phyloP scores from a whole-genome alignment of 257 asterid species.

The Gynochthodes officinalis region DNA sequence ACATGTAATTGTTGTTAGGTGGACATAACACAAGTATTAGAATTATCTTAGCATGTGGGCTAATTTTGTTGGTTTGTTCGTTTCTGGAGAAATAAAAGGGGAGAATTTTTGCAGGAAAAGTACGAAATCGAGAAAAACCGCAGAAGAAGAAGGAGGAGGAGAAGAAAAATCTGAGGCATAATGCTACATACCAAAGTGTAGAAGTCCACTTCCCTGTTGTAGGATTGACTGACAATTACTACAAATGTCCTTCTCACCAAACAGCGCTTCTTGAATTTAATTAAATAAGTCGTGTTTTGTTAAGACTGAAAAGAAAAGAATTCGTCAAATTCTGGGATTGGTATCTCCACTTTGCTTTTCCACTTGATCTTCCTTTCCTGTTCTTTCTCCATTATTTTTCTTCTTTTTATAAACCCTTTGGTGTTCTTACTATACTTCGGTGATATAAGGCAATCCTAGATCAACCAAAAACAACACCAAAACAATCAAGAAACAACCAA shows the following conservation, averaged over 20 bases:
- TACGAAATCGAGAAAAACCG: neutral
- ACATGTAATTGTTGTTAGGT: neutral
- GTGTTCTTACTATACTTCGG: no score
- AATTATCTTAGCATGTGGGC: neutral
- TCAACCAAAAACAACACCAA: no score
- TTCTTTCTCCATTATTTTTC: neutral
- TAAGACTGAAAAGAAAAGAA: neutral
- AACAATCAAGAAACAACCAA: no score
- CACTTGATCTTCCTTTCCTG: neutral
- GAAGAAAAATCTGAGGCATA: neutral
- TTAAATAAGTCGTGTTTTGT: neutral
- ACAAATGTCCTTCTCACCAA: no score
- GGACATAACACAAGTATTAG: neutral
- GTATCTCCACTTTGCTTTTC: neutral
- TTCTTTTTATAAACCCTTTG: neutral
- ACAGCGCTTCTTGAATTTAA: neutral
- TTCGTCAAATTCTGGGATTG: neutral
- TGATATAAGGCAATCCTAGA: neutral
- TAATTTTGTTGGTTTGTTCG: neutral
- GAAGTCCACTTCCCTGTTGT: neutral
- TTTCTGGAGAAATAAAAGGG: conserved; percentile 15
- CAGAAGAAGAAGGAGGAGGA: neutral
- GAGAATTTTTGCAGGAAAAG: neutral
- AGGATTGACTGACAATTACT: conserved; percentile 1
- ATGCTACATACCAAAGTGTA: neutral